Evolutionary conservation across 768 basidiomycete genomes (phyloP).

Genomic region (Suillus plorans): DNA sequence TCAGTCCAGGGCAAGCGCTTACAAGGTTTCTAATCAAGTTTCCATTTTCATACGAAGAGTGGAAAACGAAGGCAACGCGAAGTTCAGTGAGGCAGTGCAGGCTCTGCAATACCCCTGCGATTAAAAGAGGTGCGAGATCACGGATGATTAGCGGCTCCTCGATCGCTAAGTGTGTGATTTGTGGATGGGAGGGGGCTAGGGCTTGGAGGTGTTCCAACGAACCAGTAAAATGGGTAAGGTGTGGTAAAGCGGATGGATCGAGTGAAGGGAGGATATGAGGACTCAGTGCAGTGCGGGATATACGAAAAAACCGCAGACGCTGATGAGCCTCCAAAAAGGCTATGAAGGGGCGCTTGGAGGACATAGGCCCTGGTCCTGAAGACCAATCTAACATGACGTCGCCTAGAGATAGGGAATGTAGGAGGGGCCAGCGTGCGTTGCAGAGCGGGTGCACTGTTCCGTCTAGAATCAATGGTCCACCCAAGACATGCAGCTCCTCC

Average conservation of each 20-base stretch:
- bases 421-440: conserved; percentile 63
- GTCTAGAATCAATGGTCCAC: conserved; percentile 32
- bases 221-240: conserved; percentile 61
- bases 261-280: conserved; percentile 53
- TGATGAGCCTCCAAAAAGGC: conserved; percentile 69
- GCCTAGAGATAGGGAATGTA: conserved; percentile 60
- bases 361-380: conserved; percentile 31
- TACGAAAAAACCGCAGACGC: conserved; percentile 45
- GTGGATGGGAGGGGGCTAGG: conserved; percentile 46
- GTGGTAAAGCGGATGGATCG: conserved; percentile 43
- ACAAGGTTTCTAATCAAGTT: conserved; percentile 67
- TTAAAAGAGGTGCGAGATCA: conserved; percentile 61
- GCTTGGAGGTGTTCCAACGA: conserved; percentile 67
- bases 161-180: conserved; percentile 57
- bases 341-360: conserved; percentile 58
- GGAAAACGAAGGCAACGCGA: conserved; percentile 65
- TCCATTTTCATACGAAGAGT: conserved; percentile 73
- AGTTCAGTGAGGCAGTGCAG: conserved; percentile 56
- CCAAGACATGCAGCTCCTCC: conserved; percentile 55
- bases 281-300: conserved; percentile 54
- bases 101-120: conserved; percentile 59
- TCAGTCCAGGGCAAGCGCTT: conserved; percentile 62
- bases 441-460: conserved; percentile 54
- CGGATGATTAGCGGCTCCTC: conserved; percentile 67
- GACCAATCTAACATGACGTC: conserved; percentile 63